Base-by-base conservation (phyloP, 345 rosid genomes). In the Sapria himalayana region DNA sequence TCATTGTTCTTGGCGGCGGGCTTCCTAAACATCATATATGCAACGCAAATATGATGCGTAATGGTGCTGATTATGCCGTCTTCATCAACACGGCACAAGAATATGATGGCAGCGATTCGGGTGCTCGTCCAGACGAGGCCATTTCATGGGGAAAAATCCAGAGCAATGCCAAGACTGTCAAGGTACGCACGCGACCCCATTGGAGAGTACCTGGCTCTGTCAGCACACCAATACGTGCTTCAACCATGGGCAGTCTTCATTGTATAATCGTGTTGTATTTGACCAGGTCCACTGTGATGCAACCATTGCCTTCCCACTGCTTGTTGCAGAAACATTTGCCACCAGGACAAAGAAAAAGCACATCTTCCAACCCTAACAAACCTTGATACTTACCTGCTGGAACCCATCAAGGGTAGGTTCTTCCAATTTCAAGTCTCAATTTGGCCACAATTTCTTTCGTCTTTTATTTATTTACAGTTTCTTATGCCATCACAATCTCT, bases 41-140 rank as follows among this genome's bases (percentile, higher is more conserved):
- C 63, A 82, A 89, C 50, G 98, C 98, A 46, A 89, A 76, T 56
- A 79, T 89, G 95, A 78, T 82, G 94, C 78, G 86, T 29, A 82
- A 78, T 50, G 94, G 94, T 51, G 78, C 92, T 0, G 92, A 78
- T 60, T 78, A 73, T 61, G 84, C 94, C 41, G 80, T 82, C 15
- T 89, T 72, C 46, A 77, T 89, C 54, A 82, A 84, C 50, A 89
- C 98, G 0, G 93, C 81, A 11, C 93, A 79, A 46, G 98, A 89
- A 57, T 89, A 68, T 64, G 98, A 89, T 52, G 98, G 95, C 35
- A 89, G 95, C 19, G 93, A 82, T 67, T 89, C 98, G 0, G 95
- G 98, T 41, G 95, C 98, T 41, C 78, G 48, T 18, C 95, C 95
- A 33, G 93, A 79, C 50, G 95, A 89, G 65, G 98, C 93, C 19